phyloP scores from a whole-genome alignment of 768 basidiomycete species.

The Amanita exitialis region DNA sequence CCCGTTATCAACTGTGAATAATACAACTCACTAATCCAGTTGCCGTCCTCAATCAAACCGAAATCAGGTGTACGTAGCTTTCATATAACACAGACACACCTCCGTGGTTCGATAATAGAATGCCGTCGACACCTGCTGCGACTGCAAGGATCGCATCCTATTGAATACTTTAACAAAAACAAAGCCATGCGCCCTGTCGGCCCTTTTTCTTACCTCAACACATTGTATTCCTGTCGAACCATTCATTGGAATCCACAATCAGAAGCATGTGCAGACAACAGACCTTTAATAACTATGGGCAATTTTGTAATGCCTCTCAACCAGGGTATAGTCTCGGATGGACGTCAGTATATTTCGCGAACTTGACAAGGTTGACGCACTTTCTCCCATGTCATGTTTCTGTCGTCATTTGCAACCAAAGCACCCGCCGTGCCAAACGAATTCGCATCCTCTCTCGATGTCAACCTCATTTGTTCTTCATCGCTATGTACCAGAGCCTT shows the following conservation, averaged over 20 bases:
- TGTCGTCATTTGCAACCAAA: slow-evolving; percentile 54
- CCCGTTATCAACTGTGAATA: not conserved
- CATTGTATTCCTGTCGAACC: slow-evolving; percentile 53
- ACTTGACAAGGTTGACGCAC: slow-evolving; percentile 20
- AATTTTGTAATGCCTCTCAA: slow-evolving; percentile 56
- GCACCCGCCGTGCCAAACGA: slow-evolving; percentile 59
- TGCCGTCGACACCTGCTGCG: slow-evolving; percentile 78
- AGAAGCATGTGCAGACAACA: not conserved
- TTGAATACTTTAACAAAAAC: slow-evolving; percentile 4
- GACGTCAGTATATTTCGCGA: not conserved
- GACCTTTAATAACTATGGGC: slow-evolving; percentile 70
- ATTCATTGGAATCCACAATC: not conserved
- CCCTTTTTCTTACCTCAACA: slow-evolving; percentile 39
- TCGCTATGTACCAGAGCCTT: slow-evolving; percentile 20
- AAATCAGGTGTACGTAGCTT: not conserved
- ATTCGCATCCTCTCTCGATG: slow-evolving; percentile 22
- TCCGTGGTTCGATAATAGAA: slow-evolving; percentile 88
- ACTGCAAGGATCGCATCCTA: slow-evolving; percentile 83
- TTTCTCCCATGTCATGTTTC: slow-evolving; percentile 72
- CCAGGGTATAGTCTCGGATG: slow-evolving; percentile 63
- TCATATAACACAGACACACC: slow-evolving; percentile 32
- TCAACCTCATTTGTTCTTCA: slow-evolving; percentile 17
- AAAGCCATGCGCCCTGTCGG: not conserved
- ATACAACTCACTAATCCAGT: slow-evolving; percentile 56
- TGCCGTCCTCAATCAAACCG: slow-evolving; percentile 53